These are phyloP conservation scores for Leccinum longicurvipes DNA, from an alignment of 768 basidiomycete species.

Conservation along the genomic window DNA sequence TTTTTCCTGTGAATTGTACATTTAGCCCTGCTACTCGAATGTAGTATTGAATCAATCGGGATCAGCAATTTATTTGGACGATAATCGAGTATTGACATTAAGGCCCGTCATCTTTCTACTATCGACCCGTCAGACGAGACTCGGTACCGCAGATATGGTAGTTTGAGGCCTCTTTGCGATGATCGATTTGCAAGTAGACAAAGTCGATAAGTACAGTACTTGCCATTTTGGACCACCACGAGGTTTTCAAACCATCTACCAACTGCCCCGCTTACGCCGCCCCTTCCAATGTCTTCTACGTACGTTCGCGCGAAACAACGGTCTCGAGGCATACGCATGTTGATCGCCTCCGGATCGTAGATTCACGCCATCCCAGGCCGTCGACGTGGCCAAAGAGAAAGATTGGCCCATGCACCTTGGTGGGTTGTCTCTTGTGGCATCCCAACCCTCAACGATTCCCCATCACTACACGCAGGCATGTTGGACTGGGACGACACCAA, in stretches of 20 bases:
- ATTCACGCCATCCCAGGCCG: conserved; percentile 50
- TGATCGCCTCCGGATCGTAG: conserved; percentile 32
- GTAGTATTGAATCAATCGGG: not conserved
- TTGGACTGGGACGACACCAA: conserved; percentile 76
- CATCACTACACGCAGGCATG: conserved; percentile 47
- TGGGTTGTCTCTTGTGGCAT: conserved; percentile 24
- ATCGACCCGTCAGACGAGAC: not conserved
- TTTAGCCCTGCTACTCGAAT: not conserved
- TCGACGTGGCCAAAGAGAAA: conserved; percentile 66
- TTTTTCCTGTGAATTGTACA: conserved; percentile 1
- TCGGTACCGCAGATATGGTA: not conserved
- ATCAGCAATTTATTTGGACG: not conserved
- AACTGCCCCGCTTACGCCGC: not conserved
- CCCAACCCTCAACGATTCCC: not conserved
- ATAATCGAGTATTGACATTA: not conserved
- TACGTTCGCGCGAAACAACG: conserved; percentile 9
- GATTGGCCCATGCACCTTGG: conserved; percentile 72
- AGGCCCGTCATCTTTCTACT: not conserved
- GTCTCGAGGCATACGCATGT: not conserved
- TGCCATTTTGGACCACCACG: conserved; percentile 7
- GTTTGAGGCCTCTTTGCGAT: not conserved
- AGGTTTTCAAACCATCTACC: not conserved
- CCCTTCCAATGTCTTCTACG: conserved; percentile 25
- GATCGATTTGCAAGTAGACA: not conserved
- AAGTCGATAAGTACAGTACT: not conserved